Percentiles rank a stretch among this genome's conserved stretches.
These are phyloP conservation scores for Talaromyces funiculosus DNA, from an alignment of 2,329 filamentous ascomycete species.

Conservation along the genomic window DNA sequence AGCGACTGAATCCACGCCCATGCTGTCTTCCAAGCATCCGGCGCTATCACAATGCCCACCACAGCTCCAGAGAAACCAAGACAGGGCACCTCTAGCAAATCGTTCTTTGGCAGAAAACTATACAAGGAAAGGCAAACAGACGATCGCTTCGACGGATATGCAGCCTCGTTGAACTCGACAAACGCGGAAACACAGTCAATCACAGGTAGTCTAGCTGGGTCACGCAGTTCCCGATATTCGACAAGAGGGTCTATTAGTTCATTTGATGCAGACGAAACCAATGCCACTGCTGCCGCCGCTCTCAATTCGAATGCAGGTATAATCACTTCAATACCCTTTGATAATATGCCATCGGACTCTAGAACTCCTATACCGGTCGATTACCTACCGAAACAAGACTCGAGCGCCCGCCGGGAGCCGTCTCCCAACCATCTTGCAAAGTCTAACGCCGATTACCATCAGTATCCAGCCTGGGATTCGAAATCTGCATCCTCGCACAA, in stretches of 20 bases:
- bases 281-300: conserved; percentile 56
- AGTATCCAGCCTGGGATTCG: conserved; percentile 71
- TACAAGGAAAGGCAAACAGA: conserved; percentile 68
- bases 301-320: conserved; percentile 73
- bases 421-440: conserved; percentile 81
- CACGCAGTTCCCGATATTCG: conserved; percentile 66
- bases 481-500: conserved; percentile 35
- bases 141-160: conserved; percentile 56
- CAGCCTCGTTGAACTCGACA: conserved; percentile 50
- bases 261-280: conserved; percentile 58
- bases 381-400: conserved; percentile 62
- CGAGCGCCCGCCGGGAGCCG: conserved; percentile 60
- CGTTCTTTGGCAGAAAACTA: conserved; percentile 76
- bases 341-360: conserved; percentile 59
- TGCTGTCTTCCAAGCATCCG: conserved; percentile 24
- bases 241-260: conserved; percentile 68
- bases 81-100: conserved; percentile 74
- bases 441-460: conserved; percentile 72
- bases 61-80: conserved; percentile 70
- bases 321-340: conserved; percentile 84
- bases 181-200: conserved; percentile 40
- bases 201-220: conserved; percentile 56
- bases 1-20: conserved; percentile 15
- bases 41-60: conserved; percentile 43
- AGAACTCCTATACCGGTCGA: conserved; percentile 68